Evolutionary conservation across 225 moss, liverwort and hornwort species (phyloP), one percentile per base, ranked within the genome.

Genomic region (Bryoerythrophyllum caledonicum): DNA sequence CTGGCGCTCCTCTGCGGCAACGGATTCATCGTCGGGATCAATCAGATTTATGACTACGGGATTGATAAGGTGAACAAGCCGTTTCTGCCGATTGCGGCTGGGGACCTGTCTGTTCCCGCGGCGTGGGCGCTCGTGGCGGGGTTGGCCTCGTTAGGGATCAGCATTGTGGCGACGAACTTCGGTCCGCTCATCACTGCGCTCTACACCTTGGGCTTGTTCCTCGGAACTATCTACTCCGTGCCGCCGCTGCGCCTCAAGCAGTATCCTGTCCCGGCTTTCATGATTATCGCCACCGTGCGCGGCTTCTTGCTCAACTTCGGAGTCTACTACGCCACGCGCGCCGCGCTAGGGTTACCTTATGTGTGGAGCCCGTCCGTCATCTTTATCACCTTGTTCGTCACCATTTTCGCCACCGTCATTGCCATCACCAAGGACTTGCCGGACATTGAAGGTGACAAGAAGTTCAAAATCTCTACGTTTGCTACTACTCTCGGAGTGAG

Each of bases 61-160:
- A 99, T 99, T 52, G 94, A 95, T 69, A 93, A 86, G 85, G 90
- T 99, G 86, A 99, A 94, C 82, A 97, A 97, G 70, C 94, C 94
- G 27, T 99, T 99, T 67, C 70, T 99, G 71, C 97, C 94, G 2
- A 91, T 99, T 63, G 97, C 97, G 9, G 93, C 97, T 0, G 94
- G 94, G 23, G 97, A 99, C 19, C 85, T 99, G 40, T 93, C 94
- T 0, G 66, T 99, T n/a, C 86, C 97, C 0, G 80, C 80, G 1
- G 97, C 97, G 4, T 99, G 97, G 93, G 80, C 46, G 56, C 84
- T 94, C 16, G 97, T 99, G 1, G 3, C 78, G 1, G 89, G 86
- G 19, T 78, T 99, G 2, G 93, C 94, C 1, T 72, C 77, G 2
- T 32, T 90, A 15, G 97, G 97, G 35, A 7, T 91, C 19, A 89